Base-by-base conservation (phyloP, 352 stramenopile species). In the Globisporangium alternatum region DNA sequence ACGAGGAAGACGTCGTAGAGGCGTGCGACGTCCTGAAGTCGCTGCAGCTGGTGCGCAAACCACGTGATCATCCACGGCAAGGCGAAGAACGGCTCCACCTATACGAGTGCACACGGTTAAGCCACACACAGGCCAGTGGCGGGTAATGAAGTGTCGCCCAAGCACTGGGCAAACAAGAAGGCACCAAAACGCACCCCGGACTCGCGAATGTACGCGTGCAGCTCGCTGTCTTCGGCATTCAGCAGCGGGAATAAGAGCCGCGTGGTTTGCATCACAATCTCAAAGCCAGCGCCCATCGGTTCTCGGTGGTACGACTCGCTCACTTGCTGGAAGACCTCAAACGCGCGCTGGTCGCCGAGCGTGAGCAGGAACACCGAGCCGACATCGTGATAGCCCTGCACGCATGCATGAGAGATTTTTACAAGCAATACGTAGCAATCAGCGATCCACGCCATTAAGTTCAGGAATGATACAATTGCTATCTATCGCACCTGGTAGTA, bases 51-150 rank as follows among this genome's bases (percentile, higher is more conserved):
- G 74, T 98, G 95, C 13, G 88, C 77, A 70, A 98, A 98, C 93
- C 95, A 98, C 37, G 95, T 98, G 59, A 98, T 93, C 57, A 98
- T 81, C 95, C 95, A 98, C 43, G 84, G 86, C 2, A 98, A 65
- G 17, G 83, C 89, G 75, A 98, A 98, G 64, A 96, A 98, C 19
- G 93, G 92, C 71, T 98, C 93, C 66, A 98, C 94, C 78, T 91
- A 65, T 17, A 9, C n/a, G 22, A 51, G 30, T 30, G 15, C 17
- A 21, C 48, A 55, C 5, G 25, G 10, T 37, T 31, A 9, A 1
- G 8, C 8, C 33, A 37, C 33, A 37, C 31, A 54, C n/a, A 62
- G 28, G 21, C 53, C 22, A 54, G 4, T 43, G 15, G 13, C 8
- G 39, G 7, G 19, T 44, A 5, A 44, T 19, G 37, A 44, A 4